phyloP scores from a whole-genome alignment of 2,329 filamentous ascomycete genomes.

The Ilyonectria sp. region DNA sequence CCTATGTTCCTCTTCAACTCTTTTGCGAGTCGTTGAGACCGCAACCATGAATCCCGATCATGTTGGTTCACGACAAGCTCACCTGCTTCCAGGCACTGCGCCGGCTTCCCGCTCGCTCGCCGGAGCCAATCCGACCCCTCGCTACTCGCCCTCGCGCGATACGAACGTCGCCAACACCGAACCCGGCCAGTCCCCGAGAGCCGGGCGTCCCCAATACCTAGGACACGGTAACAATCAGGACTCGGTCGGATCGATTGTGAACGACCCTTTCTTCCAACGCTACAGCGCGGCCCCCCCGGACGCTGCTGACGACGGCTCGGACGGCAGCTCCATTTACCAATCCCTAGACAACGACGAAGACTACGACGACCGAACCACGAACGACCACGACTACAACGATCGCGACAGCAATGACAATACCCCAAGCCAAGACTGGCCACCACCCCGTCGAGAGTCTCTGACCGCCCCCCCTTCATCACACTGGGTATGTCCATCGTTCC shows the following conservation, averaged over 20 bases:
- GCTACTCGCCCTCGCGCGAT: slow-evolving; percentile 41
- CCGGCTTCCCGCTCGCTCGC: slow-evolving; percentile 34
- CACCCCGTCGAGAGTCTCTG: slow-evolving; percentile 65
- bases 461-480: slow-evolving; percentile 56
- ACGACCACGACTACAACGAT: slow-evolving; percentile 37
- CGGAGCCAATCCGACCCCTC: slow-evolving; percentile 37
- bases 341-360: slow-evolving; percentile 48
- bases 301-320: slow-evolving; percentile 45
- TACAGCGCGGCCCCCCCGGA: slow-evolving; percentile 55
- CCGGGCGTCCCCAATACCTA: slow-evolving; percentile 33
- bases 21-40: slow-evolving; percentile 48
- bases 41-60: slow-evolving; percentile 49
- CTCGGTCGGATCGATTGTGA: slow-evolving; percentile 68
- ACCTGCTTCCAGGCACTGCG: slow-evolving; percentile 43
- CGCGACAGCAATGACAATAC: slow-evolving; percentile 47
- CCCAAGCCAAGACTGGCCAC: slow-evolving; percentile 57
- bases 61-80: slow-evolving; percentile 46
- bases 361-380: slow-evolving; percentile 54
- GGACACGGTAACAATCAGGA: slow-evolving; percentile 54
- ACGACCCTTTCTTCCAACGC: slow-evolving; percentile 70
- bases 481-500: slow-evolving; percentile 55
- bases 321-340: slow-evolving; percentile 47
- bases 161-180: slow-evolving; percentile 39
- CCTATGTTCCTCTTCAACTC: slow-evolving; percentile 45
- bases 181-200: slow-evolving; percentile 37